These are phyloP conservation scores for Annulohypoxylon moriforme DNA, from an alignment of 495 filamentous ascomycete genomes.

Conservation along the genomic window DNA sequence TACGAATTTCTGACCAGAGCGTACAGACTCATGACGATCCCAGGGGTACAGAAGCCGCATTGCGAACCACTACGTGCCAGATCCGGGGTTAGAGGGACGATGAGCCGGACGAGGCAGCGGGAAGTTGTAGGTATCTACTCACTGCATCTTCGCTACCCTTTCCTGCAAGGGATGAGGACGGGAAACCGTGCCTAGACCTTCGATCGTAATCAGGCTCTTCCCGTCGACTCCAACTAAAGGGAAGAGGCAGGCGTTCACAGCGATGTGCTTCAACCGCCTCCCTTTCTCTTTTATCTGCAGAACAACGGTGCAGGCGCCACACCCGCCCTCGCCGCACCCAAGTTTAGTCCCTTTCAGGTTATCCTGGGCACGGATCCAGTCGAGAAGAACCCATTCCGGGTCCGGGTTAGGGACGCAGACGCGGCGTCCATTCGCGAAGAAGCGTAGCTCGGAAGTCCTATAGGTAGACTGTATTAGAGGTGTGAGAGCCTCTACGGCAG, in stretches of 20 bases:
- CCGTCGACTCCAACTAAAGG: conserved; percentile 86
- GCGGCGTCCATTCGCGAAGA: conserved; percentile 50
- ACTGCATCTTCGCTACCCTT: conserved; percentile 71
- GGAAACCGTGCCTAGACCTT: conserved; percentile 82
- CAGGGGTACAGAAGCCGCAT: conserved; percentile 82
- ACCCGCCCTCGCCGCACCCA: conserved; percentile 86
- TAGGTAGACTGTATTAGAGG: conserved; percentile 41
- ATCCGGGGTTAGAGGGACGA: not conserved
- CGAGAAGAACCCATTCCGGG: conserved; percentile 46
- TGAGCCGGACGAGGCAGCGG: not conserved
- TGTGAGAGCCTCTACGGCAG: conserved; percentile 39
- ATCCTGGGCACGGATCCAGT: conserved; percentile 42
- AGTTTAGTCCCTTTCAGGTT: conserved; percentile 42
- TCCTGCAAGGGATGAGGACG: conserved; percentile 85
- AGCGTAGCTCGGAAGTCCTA: conserved; percentile 43
- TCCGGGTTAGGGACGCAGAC: conserved; percentile 45
- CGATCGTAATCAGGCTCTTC: conserved; percentile 92
- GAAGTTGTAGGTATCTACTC: conserved; percentile 10
- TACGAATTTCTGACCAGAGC: conserved; percentile 75
- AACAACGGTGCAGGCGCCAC: conserved; percentile 89
- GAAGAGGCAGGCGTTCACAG: conserved; percentile 86
- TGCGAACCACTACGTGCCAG: conserved; percentile 59
- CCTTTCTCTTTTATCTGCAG: conserved; percentile 83
- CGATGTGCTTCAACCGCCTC: conserved; percentile 78
- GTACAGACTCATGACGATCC: conserved; percentile 91